phyloP scores from a whole-genome alignment of 768 basidiomycete genomes.

The Mycena haematopus region DNA sequence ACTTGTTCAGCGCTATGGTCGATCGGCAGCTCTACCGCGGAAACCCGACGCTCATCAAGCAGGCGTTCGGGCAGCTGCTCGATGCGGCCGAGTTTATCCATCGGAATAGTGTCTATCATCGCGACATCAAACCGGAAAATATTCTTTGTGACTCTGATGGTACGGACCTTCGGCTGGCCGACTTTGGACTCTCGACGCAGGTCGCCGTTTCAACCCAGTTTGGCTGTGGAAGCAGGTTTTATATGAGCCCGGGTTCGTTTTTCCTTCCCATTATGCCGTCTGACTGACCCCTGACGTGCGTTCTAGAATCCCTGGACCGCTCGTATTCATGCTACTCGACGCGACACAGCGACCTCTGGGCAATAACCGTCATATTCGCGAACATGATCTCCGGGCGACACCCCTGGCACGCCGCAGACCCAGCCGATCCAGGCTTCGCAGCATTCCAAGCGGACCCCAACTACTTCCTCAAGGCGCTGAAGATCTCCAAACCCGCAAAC shows the following conservation, averaged over 20 bases:
- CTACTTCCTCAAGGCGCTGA: constrained; percentile 12
- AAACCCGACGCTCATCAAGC: constrained; percentile 53
- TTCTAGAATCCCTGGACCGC: constrained; percentile 3
- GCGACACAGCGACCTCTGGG: constrained; percentile 14
- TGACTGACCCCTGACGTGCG: background rate
- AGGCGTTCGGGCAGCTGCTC: constrained; percentile 59
- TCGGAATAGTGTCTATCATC: constrained; percentile 56
- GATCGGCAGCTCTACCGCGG: constrained; percentile 42
- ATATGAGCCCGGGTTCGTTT: constrained; percentile 22
- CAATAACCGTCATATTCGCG: constrained; percentile 7
- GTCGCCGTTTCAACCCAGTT: constrained; percentile 5
- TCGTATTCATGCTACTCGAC: constrained; percentile 3
- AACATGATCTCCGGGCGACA: constrained; percentile 11
- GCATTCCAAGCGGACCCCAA: constrained; percentile 14
- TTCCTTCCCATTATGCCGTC: background rate
- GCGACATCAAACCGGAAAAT: constrained; percentile 68
- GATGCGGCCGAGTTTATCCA: constrained; percentile 65
- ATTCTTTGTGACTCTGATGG: constrained; percentile 63
- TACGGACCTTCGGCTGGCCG: constrained; percentile 50
- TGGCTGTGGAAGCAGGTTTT: constrained; percentile 13
- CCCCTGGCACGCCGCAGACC: constrained; percentile 13
- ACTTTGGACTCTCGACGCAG: constrained; percentile 57
- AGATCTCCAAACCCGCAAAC: constrained; percentile 8
- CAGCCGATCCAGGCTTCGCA: constrained; percentile 1
- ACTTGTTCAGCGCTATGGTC: constrained; percentile 58